These are phyloP conservation scores for Metschnikowia dekortorum DNA, from an alignment of 805 yeast species.

Conservation along the genomic window DNA sequence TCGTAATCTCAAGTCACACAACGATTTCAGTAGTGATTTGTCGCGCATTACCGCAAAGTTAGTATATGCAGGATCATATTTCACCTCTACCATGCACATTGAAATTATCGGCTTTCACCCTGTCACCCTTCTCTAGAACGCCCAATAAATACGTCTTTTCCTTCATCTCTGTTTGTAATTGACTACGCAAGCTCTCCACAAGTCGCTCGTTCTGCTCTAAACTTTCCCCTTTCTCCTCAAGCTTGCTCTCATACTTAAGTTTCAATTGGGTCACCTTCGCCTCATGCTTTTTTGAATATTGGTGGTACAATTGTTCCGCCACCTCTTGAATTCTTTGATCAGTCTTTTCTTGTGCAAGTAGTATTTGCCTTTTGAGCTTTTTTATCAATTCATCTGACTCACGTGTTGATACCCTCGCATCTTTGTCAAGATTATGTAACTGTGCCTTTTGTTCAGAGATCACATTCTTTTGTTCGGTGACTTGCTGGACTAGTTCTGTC, in stretches of 20 bases:
- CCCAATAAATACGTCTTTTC: slow-evolving; percentile 18
- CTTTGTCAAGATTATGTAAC: background rate
- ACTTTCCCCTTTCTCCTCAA: slow-evolving; percentile 41
- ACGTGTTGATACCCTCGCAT: slow-evolving; percentile 3
- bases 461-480: slow-evolving; percentile 17
- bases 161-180: slow-evolving; percentile 35
- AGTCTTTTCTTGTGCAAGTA: slow-evolving; percentile 43
- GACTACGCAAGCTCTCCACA: slow-evolving; percentile 44
- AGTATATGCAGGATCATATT: background rate
- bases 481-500: slow-evolving; percentile 25
- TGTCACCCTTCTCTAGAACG: slow-evolving; percentile 9
- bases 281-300: slow-evolving; percentile 74
- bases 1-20: background rate
- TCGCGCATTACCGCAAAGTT: slow-evolving; percentile 3
- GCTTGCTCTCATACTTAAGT: slow-evolving; percentile 26
- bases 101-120: background rate
- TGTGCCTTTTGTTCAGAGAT: slow-evolving; percentile 8
- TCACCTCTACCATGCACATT: background rate
- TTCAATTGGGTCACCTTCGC: slow-evolving; percentile 58
- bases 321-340: slow-evolving; percentile 55
- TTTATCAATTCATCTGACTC: slow-evolving; percentile 17
- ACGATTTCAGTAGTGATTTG: background rate
- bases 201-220: slow-evolving; percentile 38
- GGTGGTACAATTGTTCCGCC: slow-evolving; percentile 67
- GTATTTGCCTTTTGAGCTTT: slow-evolving; percentile 22